Conservation (phyloP, 257 asterid species). For the Forsythia suspensa region DNA sequence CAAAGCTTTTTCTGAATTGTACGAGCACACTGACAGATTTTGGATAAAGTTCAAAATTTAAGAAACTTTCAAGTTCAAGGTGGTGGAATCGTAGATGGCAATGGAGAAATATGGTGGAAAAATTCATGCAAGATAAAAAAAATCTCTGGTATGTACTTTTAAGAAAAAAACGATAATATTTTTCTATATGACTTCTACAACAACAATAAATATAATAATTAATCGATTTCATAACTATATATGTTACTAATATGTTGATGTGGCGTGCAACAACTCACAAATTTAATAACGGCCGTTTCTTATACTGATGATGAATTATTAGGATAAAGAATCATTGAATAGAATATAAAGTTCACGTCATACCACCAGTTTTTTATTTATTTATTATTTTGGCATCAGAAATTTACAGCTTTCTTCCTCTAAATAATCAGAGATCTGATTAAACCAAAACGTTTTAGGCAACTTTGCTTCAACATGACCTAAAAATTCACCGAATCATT, state of each 20-base stretch:
- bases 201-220: background rate
- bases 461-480: background rate
- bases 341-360: slow-evolving; percentile 30
- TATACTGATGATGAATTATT: background rate
- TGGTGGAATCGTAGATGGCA: slow-evolving; percentile 75
- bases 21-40: slow-evolving; percentile 45
- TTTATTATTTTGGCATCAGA: background rate
- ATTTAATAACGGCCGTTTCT: background rate
- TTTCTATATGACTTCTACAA: background rate
- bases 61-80: slow-evolving; percentile 52
- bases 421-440: background rate
- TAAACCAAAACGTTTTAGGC: background rate
- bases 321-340: background rate
- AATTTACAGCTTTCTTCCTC: background rate
- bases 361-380: background rate
- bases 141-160: slow-evolving; percentile 36
- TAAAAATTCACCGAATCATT: background rate
- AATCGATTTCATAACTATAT: too few species aligned
- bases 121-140: slow-evolving; percentile 71
- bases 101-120: slow-evolving; percentile 85
- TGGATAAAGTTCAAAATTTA: slow-evolving; percentile 66
- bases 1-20: slow-evolving; percentile 52
- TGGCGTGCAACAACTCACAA: too few species aligned
- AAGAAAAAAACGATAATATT: background rate
- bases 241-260: too few species aligned